Evolutionary conservation across 73 alveolate species (phyloP).

Genomic region (Paramecium biaurelia): DNA sequence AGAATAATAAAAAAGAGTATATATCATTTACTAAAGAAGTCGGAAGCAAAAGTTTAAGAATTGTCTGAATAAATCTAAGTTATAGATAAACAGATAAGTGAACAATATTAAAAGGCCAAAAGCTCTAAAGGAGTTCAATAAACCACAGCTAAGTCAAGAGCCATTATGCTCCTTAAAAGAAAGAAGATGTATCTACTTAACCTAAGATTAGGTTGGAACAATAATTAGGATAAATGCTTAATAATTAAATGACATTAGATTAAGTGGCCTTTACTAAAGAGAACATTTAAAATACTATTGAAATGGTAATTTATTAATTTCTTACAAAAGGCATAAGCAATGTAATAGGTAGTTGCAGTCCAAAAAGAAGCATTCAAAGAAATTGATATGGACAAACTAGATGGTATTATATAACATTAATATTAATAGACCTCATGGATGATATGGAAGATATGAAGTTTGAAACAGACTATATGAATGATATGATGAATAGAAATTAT

Average conservation of each 20-base stretch:
- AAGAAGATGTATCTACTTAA: constrained; percentile 54
- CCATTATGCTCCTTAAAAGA: constrained; percentile 51
- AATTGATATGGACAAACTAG: constrained; percentile 59
- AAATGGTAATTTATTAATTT: constrained; percentile 42
- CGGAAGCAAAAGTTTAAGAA: constrained; percentile 60
- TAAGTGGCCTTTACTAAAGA: constrained; percentile 64
- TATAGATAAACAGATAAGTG: constrained; percentile 46
- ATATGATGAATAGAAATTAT: constrained; percentile 64
- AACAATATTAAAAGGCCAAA: constrained; percentile 30
- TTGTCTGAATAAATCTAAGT: constrained; percentile 36
- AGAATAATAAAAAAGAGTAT: constrained; percentile 62
- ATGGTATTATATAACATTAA: background rate
- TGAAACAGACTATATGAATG: constrained; percentile 65
- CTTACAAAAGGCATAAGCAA: constrained; percentile 36
- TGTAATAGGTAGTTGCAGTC: constrained; percentile 44
- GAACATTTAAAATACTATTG: constrained; percentile 50
- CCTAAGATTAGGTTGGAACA: constrained; percentile 35
- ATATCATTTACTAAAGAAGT: background rate
- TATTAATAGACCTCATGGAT: constrained; percentile 51
- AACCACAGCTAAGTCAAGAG: constrained; percentile 56
- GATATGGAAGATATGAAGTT: constrained; percentile 67
- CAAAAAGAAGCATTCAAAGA: constrained; percentile 54
- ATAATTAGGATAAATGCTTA: constrained; percentile 49
- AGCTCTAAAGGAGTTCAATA: constrained; percentile 30
- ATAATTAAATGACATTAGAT: constrained; percentile 62